Percentiles rank a stretch among this genome's conserved stretches.
These are phyloP conservation scores for Euphorbia lathyris DNA, from an alignment of 345 rosid genomes.

Conservation along the genomic window DNA sequence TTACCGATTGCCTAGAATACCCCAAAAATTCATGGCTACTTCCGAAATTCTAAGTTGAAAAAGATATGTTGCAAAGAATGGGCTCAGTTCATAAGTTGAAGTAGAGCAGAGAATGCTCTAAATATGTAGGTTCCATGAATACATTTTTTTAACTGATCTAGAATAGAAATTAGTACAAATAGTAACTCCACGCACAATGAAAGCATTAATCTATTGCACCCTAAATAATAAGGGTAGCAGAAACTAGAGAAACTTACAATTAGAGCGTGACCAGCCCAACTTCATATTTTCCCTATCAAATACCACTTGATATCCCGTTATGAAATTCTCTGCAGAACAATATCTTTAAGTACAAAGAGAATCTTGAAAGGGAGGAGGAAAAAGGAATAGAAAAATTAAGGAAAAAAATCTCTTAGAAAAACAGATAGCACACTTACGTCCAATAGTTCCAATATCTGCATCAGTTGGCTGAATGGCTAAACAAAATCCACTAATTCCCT, in stretches of 20 bases:
- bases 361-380: background rate
- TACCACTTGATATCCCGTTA: conserved; percentile 71
- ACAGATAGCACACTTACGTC: conserved; percentile 50
- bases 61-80: background rate
- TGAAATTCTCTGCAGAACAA: conserved; percentile 70
- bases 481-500: conserved; percentile 61
- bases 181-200: background rate
- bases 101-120: background rate
- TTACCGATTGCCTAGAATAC: background rate
- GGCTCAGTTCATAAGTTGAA: background rate
- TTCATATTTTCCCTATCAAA: conserved; percentile 79
- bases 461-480: conserved; percentile 64
- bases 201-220: background rate
- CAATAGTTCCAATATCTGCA: conserved; percentile 58
- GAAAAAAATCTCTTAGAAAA: background rate
- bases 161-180: background rate
- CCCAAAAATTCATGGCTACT: background rate
- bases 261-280: conserved; percentile 80
- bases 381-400: background rate
- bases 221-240: background rate
- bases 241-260: conserved; percentile 51
- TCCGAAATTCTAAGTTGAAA: background rate
- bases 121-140: background rate
- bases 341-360: background rate
- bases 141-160: background rate